These are phyloP conservation scores for Saccharomyces uvarum DNA, from an alignment of 1,139 yeast species.

Conservation along the genomic window DNA sequence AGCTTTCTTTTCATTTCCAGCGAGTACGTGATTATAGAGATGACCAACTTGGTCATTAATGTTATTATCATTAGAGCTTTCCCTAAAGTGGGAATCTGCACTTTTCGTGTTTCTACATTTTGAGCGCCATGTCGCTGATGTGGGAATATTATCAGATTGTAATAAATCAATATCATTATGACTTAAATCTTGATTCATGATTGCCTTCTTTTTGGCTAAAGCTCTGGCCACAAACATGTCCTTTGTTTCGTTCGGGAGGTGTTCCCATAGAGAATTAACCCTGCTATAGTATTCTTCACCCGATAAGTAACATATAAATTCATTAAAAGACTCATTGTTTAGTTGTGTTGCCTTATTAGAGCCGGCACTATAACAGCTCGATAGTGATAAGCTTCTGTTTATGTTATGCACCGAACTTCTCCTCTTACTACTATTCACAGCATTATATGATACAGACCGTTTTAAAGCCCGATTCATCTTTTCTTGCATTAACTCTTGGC, in stretches of 20 bases:
- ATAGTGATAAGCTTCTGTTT: slow-evolving; percentile 15
- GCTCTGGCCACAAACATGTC: slow-evolving; percentile 7
- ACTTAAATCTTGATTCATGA: not conserved
- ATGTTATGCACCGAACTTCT: slow-evolving; percentile 8
- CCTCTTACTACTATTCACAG: slow-evolving; percentile 6
- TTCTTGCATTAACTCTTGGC: slow-evolving; percentile 1
- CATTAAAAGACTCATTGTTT: slow-evolving; percentile 10
- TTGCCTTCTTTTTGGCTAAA: not conserved
- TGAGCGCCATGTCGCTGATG: not conserved
- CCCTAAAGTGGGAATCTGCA: not conserved
- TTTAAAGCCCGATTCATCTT: slow-evolving; percentile 7
- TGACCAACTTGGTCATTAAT: slow-evolving; percentile 3
- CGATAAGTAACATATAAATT: slow-evolving; percentile 5
- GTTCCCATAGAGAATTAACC: slow-evolving; percentile 9
- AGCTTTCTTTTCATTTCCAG: not conserved
- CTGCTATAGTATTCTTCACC: slow-evolving; percentile 2
- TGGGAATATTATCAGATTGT: not conserved
- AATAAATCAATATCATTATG: slow-evolving; percentile 3
- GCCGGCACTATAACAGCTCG: slow-evolving; percentile 13
- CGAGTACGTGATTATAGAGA: slow-evolving; percentile 3
- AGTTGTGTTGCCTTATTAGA: slow-evolving; percentile 1
- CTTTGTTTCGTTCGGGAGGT: slow-evolving; percentile 9
- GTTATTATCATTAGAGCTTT: not conserved
- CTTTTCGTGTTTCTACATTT: not conserved
- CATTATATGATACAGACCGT: slow-evolving; percentile 14